Percentiles rank a stretch among this genome's conserved stretches.
Conservation (phyloP, 495 filamentous ascomycete genomes). For the Aspergillus olivimuriae region DNA sequence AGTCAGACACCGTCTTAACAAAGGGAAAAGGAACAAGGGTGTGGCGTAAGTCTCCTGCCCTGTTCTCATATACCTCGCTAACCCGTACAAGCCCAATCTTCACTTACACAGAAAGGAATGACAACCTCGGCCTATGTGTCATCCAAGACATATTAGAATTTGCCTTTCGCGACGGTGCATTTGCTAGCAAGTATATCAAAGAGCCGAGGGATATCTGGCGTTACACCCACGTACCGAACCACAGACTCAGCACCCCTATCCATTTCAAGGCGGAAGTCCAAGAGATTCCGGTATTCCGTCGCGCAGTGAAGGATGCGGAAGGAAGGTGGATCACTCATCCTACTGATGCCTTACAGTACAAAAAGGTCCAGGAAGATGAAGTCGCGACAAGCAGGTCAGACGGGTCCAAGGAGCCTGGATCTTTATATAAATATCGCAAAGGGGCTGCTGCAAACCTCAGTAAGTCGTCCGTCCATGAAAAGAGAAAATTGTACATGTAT, state of each 20-base stretch:
- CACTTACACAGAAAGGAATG: conserved; percentile 19
- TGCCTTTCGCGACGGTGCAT: conserved; percentile 13
- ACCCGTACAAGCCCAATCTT: conserved; percentile 10
- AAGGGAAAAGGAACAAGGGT: conserved; percentile 17
- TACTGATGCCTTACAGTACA: conserved; percentile 6
- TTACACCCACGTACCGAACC: conserved; percentile 13
- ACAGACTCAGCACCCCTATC: conserved; percentile 16
- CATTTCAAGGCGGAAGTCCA: conserved; percentile 17
- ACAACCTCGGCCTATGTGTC: conserved; percentile 20
- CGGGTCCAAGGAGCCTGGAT: conserved; percentile 11
- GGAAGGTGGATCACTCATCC: conserved; percentile 9
- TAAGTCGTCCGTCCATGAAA: neutral
- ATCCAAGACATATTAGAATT: conserved; percentile 18
- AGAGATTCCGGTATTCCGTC: conserved; percentile 9
- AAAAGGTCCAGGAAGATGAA: conserved; percentile 8
- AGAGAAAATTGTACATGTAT: neutral
- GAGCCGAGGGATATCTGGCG: conserved; percentile 14
- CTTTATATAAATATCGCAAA: conserved; percentile 22
- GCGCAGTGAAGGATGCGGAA: conserved; percentile 4
- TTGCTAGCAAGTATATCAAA: conserved; percentile 15
- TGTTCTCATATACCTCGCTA: conserved; percentile 1
- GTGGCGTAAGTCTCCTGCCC: conserved; percentile 10
- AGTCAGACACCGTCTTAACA: conserved; percentile 19
- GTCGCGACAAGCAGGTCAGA: conserved; percentile 6
- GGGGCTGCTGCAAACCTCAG: conserved; percentile 14